Conservation (phyloP, 2,329 filamentous ascomycete genomes). For the Colletotrichum brevisporum region DNA sequence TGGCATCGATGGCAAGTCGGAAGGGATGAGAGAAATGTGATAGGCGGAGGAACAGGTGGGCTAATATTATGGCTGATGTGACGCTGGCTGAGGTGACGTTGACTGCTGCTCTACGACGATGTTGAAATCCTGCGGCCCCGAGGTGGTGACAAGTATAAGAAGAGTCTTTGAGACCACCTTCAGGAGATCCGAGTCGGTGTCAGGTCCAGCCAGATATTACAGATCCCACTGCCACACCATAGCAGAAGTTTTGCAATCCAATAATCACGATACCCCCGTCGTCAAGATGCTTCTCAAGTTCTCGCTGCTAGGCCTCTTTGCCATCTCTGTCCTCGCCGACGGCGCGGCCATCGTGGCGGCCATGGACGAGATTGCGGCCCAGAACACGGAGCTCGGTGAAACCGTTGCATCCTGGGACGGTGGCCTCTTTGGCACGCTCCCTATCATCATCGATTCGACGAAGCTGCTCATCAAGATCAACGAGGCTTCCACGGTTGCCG, state of each 20-base stretch:
- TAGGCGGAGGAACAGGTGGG: constrained; percentile 4
- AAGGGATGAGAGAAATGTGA: not conserved
- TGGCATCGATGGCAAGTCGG: constrained; percentile 15
- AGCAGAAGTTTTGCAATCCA: not conserved
- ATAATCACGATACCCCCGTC: not conserved
- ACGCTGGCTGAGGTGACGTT: not conserved
- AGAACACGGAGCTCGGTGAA: constrained; percentile 51
- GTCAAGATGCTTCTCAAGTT: constrained; percentile 32
- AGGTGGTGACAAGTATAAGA: constrained; percentile 13
- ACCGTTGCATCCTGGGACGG: constrained; percentile 56
- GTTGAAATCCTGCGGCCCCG: not conserved
- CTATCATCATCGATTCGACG: constrained; percentile 57
- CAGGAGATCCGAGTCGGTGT: not conserved
- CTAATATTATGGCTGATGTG: not conserved
- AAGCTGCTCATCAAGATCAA: constrained; percentile 57
- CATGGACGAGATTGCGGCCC: constrained; percentile 51
- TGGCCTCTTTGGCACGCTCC: constrained; percentile 53
- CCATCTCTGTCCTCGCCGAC: constrained; percentile 47
- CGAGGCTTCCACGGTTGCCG: constrained; percentile 53
- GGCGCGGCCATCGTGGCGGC: constrained; percentile 52
- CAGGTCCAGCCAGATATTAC: not conserved
- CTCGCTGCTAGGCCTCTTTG: constrained; percentile 39
- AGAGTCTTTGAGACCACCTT: not conserved
- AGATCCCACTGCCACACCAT: not conserved
- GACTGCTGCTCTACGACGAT: not conserved